phyloP scores from a whole-genome alignment of 2,329 filamentous ascomycete species.

The Penicillium sp. region DNA sequence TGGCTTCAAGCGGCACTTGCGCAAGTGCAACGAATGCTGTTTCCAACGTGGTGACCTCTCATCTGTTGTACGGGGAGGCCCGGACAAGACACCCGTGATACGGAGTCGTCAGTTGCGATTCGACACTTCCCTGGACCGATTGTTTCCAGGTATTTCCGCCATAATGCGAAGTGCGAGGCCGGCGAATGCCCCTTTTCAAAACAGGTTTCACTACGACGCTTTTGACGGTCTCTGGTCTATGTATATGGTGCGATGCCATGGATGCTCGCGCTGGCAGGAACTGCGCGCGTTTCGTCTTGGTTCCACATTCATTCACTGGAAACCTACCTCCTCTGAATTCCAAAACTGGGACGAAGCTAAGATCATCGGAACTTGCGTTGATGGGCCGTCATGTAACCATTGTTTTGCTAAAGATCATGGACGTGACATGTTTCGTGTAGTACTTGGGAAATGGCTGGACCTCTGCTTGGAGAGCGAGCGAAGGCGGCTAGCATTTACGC shows the following conservation, averaged over 20 bases:
- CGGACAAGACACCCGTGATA: neutral
- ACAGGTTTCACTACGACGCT: neutral
- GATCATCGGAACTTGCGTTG: neutral
- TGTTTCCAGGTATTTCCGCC: neutral
- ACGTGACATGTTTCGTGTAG: neutral
- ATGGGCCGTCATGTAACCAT: neutral
- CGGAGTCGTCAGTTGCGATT: neutral
- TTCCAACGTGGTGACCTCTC: neutral
- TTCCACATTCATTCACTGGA: neutral
- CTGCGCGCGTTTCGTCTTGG: neutral
- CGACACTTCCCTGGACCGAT: slow-evolving; percentile 1
- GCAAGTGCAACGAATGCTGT: slow-evolving; percentile 10
- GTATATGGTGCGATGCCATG: neutral
- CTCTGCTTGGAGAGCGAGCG: neutral
- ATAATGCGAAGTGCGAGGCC: neutral
- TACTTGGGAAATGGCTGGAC: neutral
- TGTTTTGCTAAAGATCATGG: slow-evolving; percentile 1
- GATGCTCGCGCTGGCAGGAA: neutral
- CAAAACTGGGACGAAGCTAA: neutral
- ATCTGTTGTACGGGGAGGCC: neutral
- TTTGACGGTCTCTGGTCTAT: neutral
- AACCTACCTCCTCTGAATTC: neutral
- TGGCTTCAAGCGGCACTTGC: slow-evolving; percentile 8
- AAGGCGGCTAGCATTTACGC: neutral
- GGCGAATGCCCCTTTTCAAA: neutral